Evolutionary conservation across 176 grass and related monocot genomes (phyloP).

Genomic region (Oryza officinalis): DNA sequence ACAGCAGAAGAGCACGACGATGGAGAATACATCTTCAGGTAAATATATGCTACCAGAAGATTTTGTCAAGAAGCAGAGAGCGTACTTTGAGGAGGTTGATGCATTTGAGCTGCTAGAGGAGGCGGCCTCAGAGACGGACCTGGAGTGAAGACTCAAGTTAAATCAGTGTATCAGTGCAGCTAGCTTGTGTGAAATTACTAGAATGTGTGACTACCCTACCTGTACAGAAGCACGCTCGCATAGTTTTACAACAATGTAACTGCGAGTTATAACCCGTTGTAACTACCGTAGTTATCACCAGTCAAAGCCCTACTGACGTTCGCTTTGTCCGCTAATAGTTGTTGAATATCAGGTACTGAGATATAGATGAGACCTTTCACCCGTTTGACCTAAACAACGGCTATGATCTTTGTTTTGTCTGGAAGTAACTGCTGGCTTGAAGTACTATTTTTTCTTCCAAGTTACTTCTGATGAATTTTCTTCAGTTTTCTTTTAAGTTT

Average conservation of each 20-base stretch:
- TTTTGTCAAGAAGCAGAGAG: conserved; percentile 54
- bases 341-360: not conserved
- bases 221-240: conserved; percentile 18
- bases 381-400: not conserved
- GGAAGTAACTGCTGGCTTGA: not conserved
- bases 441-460: not conserved
- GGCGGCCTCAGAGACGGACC: conserved; percentile 46
- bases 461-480: not conserved
- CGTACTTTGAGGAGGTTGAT: conserved; percentile 58
- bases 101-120: conserved; percentile 57
- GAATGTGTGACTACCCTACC: not conserved
- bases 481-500: no score
- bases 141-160: conserved; percentile 23
- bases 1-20: conserved; percentile 18
- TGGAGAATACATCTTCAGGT: not conserved
- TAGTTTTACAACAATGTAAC: not conserved
- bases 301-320: not conserved
- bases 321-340: not conserved
- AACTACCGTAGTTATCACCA: not conserved
- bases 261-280: not conserved
- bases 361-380: not conserved
- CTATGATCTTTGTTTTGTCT: not conserved
- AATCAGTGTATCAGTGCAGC: not conserved
- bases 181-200: not conserved
- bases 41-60: conserved; percentile 37